Base-by-base conservation (phyloP, 345 rosid genomes). In the Camelina sativa region DNA sequence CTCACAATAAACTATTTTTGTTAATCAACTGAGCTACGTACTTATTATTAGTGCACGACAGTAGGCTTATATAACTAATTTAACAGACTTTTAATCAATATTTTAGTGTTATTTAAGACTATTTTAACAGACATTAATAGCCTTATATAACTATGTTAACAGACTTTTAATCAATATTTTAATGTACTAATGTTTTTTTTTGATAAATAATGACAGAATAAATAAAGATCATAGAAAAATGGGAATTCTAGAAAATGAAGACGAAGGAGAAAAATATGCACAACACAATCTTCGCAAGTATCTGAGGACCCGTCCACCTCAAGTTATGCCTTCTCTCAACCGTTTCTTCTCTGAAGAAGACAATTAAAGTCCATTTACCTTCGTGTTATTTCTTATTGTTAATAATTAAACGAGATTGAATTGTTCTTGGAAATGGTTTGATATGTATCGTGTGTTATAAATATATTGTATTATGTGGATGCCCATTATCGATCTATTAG, bases 271-370 rank as follows among this genome's bases (percentile, higher is more conserved):
- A 76, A 85, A 67, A 60, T 90, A 90, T 50, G 82, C 85, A 1
- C 86, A 90, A 64, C 98, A 92, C 71, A 71, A 80, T 11, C 80
- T 90, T 5, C 87, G 96, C 30, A 88, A 76, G 72, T 90, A 85
- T 84, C 85, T 90, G 7, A 79, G 89, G 10, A 87, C 88, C 5
- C 90, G 90, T 11, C 83, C 81, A 2, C 95, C 98, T 0, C 82
- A 92, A 81, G 30, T 92, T 76, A 87, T 92, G 91, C 96, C 98
- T 41, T 1, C 91, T 59, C 62, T 92, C 80, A 92, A 92, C 66
- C 80, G 69, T 51, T 88, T 90, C 82, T 92, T 92, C 88, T 43
- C 13, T 40, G 13, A 40, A 2, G 43, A 81, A 13, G 35, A 41
- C 50, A 46, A 65, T 3, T 73, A 43, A 41, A 53, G 5, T 34